Conservation (phyloP, 2,329 filamentous ascomycete genomes). For the Sclerotinia glacialis region DNA sequence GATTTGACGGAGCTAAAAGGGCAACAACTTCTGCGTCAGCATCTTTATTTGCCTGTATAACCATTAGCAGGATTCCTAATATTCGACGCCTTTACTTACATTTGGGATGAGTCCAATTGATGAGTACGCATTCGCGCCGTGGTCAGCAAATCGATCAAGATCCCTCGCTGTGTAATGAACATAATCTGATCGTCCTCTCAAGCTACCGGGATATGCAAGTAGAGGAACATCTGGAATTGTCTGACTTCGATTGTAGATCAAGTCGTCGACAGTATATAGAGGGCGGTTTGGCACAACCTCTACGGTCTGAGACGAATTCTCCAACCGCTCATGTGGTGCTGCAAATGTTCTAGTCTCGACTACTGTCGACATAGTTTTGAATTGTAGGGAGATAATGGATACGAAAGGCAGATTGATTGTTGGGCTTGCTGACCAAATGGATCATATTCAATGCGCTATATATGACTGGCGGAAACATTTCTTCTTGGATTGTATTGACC, state of each 20-base stretch:
- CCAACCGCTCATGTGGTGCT: constrained; percentile 2
- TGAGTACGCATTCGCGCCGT: constrained; percentile 31
- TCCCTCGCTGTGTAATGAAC: constrained; percentile 36
- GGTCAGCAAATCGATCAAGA: constrained; percentile 37
- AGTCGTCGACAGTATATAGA: constrained; percentile 32
- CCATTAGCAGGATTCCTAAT: not conserved
- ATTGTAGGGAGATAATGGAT: not conserved
- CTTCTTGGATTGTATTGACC: not conserved
- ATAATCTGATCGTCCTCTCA: constrained; percentile 32
- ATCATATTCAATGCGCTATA: constrained; percentile 4
- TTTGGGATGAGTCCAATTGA: constrained; percentile 28
- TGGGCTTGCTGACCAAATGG: not conserved
- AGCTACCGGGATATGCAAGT: constrained; percentile 33
- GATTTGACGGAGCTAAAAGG: constrained; percentile 38
- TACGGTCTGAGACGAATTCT: not conserved
- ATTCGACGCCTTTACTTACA: constrained; percentile 13
- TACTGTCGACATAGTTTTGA: constrained; percentile 9
- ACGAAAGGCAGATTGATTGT: not conserved
- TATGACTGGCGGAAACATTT: constrained; percentile 16
- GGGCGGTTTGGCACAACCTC: not conserved
- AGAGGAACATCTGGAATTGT: constrained; percentile 32
- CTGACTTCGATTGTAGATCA: constrained; percentile 31
- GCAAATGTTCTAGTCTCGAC: constrained; percentile 2
- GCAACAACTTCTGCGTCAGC: constrained; percentile 27
- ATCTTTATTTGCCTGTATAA: not conserved